Conservation (phyloP, 2,329 filamentous ascomycete species). For the Dryadomyces quercus-mongolicae region DNA sequence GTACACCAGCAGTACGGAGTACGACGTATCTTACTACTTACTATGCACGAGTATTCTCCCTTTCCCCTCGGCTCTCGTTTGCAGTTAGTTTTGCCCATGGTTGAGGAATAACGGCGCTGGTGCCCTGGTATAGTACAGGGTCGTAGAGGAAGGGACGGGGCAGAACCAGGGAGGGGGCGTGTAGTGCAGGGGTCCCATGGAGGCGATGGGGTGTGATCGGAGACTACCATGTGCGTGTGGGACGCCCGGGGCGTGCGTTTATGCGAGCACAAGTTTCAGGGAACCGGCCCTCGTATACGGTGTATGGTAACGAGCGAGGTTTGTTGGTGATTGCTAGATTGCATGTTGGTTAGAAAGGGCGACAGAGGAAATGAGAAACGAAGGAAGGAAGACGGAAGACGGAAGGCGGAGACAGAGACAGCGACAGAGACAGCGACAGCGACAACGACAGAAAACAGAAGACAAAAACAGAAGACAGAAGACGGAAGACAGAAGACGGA, state of each 20-base stretch:
- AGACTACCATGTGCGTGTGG: not conserved
- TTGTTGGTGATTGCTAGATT: too few relatives aligned
- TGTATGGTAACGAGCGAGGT: not conserved
- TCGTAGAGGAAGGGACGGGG: not conserved
- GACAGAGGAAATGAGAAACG: too few relatives aligned
- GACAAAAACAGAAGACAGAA: not conserved
- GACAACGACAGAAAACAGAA: too few relatives aligned
- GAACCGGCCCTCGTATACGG: not conserved
- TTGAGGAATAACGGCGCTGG: too few relatives aligned
- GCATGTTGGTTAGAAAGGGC: too few relatives aligned
- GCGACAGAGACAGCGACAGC: too few relatives aligned
- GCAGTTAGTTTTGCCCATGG: too few relatives aligned
- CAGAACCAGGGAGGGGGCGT: not conserved
- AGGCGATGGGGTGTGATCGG: not conserved
- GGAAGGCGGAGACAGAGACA: not conserved
- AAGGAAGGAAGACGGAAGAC: not conserved
- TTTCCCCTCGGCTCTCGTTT: too few relatives aligned
- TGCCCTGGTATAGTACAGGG: not conserved
- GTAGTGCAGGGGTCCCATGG: not conserved
- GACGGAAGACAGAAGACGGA: too few relatives aligned
- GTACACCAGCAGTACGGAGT: too few relatives aligned
- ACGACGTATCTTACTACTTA: too few relatives aligned
- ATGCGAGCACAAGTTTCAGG: not conserved
- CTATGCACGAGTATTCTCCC: too few relatives aligned
- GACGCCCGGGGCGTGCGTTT: not conserved